phyloP scores from a whole-genome alignment of 2,329 filamentous ascomycete species.

The Paraphoma chrysanthemicola region DNA sequence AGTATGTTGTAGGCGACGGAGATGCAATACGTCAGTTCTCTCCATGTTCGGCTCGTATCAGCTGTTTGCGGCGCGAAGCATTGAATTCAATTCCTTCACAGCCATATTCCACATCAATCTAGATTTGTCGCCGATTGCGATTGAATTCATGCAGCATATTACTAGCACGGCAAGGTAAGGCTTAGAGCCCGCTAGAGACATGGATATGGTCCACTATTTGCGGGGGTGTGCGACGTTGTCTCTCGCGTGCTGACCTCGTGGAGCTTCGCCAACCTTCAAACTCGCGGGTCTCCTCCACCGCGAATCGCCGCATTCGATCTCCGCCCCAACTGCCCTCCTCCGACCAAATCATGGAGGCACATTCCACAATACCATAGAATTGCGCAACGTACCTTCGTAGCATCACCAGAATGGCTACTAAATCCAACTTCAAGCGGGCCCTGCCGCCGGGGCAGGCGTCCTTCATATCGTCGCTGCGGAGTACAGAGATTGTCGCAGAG shows the following conservation, averaged over 20 bases:
- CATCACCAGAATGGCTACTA: slow-evolving; percentile 39
- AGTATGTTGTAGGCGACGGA: too few species aligned
- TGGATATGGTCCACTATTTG: neutral
- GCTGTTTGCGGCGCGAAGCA: too few species aligned
- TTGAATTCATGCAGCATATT: neutral
- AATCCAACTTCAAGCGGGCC: slow-evolving; percentile 60
- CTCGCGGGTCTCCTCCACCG: slow-evolving; percentile 3
- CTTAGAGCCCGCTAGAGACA: neutral
- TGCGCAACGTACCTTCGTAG: neutral
- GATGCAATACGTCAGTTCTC: too few species aligned
- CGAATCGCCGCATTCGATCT: neutral
- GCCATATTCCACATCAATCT: neutral
- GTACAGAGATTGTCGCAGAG: slow-evolving; percentile 80
- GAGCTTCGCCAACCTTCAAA: neutral
- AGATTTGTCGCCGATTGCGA: too few species aligned
- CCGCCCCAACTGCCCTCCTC: slow-evolving; percentile 10
- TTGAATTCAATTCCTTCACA: too few species aligned
- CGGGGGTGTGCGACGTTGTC: neutral
- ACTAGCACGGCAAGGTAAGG: neutral
- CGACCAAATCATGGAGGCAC: slow-evolving; percentile 13
- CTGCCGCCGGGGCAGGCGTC: slow-evolving; percentile 41
- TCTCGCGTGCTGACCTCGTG: neutral
- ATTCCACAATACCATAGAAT: neutral
- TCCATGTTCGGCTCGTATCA: too few species aligned
- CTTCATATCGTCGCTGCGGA: slow-evolving; percentile 78